A percentile compares a stretch with the other conserved stretches of the same genome.
phyloP scores from a whole-genome alignment of 2,329 filamentous ascomycete genomes.

The Cercospora sp. region DNA sequence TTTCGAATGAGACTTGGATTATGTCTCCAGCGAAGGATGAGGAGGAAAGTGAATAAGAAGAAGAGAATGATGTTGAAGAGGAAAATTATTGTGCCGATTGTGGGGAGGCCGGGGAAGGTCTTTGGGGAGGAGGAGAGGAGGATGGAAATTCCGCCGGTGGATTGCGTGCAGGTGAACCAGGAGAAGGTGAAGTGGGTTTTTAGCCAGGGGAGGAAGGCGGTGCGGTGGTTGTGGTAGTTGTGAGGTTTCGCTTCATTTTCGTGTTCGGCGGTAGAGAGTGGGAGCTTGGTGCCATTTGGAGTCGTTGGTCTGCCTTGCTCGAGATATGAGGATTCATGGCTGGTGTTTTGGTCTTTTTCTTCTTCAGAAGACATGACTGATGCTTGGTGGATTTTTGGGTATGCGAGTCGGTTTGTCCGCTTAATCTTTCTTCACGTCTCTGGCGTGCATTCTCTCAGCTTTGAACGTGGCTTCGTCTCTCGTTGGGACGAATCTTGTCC shows the following conservation, averaged over 20 bases:
- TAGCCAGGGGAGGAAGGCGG: constrained; percentile 25
- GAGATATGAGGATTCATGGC: neutral
- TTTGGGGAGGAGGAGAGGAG: constrained; percentile 65
- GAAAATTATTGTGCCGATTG: constrained; percentile 68
- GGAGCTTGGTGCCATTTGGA: neutral
- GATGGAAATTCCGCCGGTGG: constrained; percentile 67
- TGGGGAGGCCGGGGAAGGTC: constrained; percentile 62
- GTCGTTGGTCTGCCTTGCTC: neutral
- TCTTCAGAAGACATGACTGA: neutral
- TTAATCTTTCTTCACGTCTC: neutral
- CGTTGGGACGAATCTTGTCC: neutral
- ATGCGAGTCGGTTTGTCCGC: neutral
- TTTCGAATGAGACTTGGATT: constrained; percentile 55
- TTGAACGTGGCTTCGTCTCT: neutral
- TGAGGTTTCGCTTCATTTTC: neutral
- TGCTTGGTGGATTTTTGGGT: neutral
- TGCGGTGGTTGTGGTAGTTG: no score
- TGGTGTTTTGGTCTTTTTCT: neutral
- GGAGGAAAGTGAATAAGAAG: constrained; percentile 53
- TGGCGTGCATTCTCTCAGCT: neutral
- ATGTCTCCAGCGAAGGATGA: constrained; percentile 63
- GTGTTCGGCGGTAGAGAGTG: neutral
- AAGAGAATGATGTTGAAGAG: constrained; percentile 69
- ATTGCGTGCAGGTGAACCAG: constrained; percentile 76
- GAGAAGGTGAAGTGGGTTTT: constrained; percentile 24